Evolutionary conservation across 345 rosid genomes (phyloP).

Genomic region (Salix exigua): DNA sequence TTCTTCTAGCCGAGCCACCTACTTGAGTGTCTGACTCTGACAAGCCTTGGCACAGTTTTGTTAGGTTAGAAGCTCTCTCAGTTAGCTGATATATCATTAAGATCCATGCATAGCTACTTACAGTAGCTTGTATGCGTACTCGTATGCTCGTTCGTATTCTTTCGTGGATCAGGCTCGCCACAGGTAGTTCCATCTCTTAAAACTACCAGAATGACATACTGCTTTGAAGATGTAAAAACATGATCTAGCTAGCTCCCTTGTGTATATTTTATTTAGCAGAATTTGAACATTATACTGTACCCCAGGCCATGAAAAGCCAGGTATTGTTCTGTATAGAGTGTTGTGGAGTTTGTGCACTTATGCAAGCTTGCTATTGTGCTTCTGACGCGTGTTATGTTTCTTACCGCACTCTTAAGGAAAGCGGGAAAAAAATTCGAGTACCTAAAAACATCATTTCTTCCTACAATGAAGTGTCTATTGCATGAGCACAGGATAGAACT

Average conservation of each 20-base stretch:
- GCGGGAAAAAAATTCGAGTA: neutral
- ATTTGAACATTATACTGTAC: conserved; percentile 12
- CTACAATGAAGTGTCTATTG: too few species aligned
- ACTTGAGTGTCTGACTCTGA: conserved; percentile 31
- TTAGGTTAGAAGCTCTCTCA: conserved; percentile 41
- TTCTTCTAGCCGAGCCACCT: conserved; percentile 65
- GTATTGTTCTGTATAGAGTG: neutral
- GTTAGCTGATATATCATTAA: neutral
- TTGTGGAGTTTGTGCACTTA: neutral
- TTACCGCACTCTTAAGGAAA: neutral
- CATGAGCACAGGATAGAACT: too few species aligned
- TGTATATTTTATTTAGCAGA: conserved; percentile 18
- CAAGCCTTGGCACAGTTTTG: conserved; percentile 49
- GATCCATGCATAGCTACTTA: conserved; percentile 19
- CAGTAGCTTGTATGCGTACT: conserved; percentile 12
- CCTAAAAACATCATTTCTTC: too few species aligned
- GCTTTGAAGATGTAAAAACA: conserved; percentile 12
- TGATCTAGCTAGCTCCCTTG: conserved; percentile 23
- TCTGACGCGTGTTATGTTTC: neutral
- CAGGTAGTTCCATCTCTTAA: conserved; percentile 4
- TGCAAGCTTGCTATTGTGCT: neutral
- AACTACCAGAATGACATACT: neutral
- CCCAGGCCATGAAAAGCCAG: conserved; percentile 2
- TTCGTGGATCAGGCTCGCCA: conserved; percentile 16
- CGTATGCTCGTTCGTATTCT: conserved; percentile 30